Evolutionary conservation across 1,139 yeast species (phyloP), one percentile per base, ranked within the genome.

Genomic region (Diutina siamensis): DNA sequence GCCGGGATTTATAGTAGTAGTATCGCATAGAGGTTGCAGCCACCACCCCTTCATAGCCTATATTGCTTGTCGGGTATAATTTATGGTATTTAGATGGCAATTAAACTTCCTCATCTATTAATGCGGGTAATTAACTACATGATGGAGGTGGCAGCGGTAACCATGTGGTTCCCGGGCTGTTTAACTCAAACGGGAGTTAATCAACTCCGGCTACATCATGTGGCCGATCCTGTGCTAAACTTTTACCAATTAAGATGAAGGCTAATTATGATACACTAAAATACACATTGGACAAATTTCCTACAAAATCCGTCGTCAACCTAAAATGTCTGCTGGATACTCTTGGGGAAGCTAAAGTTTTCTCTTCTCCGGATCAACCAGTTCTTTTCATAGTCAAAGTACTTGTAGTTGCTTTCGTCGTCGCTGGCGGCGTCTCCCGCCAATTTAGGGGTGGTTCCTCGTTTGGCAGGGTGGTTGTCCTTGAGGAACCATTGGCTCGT

Each of bases 321-420:
- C 25, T 28, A 51, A 34, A 51, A 52, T 13, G 53, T 51, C 46
- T 60, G 59, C 49, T 60, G 54, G 48, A 53, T 45, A 40, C 57
- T 67, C 45, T 52, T 54, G 45, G 51, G 48, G 49, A 65, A 61
- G 52, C 70, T 74, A 54, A 76, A 80, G 55, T 79, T 78, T 61
- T 85, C 83, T 61, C 78, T 83, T 56, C 94, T 78, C 56, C 94
- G 76, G 45, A 85, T 82, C 54, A 83, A 69, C 97, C 98, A 92
- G 35, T 86, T 77, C 53, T 83, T 87, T 60, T 86, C 94, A 61
- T 80, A 85, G 62, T 92, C 98, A 63, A 92, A 92, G 63, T 83
- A 86, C 58, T 80, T 79, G 72, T 92, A 83, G 52, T 81, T 76
- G 13, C 32, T 17, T 9, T 21, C 36, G 10, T 32, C 38, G 4